Base-by-base conservation (phyloP, 768 basidiomycete species). In the Amylocystis lapponica region DNA sequence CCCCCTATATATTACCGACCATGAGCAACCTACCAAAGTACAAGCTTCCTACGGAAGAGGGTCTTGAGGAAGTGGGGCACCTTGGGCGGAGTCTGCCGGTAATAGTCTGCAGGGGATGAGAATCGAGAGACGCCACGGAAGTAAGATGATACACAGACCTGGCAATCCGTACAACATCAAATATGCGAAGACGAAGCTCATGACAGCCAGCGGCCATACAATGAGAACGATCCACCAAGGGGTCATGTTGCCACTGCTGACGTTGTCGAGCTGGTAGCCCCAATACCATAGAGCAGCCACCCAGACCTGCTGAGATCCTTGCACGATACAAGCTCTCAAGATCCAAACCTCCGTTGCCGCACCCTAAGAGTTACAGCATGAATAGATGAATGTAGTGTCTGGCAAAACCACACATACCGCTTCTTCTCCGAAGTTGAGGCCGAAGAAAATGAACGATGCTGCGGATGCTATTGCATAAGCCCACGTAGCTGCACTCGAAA, bases 271-370 rank as follows among this genome's bases (percentile, higher is more conserved):
- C 25, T 78, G 77, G 63, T 83, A 79, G 51, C 93, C 93, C 93
- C 93, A 96, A 57, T 89, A 96, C 93, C 93, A 96, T 27, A 96
- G 66, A 7, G 86, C 93, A 3, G 93, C 87, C 12, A 95, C 85
- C 93, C 93, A 96, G 29, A 96, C 79, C 65, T 95, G 93, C 53
- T 96, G 93, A 9, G 91, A 86, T 30, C 93, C 93, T 65, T 96
- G 93, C 0, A 96, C 93, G 48, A 94, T 68, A 60, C 91, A 94
- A 11, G 93, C 93, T 25, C 93, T 78, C 46, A 92, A 60, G 23
- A 83, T 86, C 93, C 93, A 96, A 13, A 94, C 81, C 63, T 96
- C 93, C 6, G 93, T 94, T 1, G 93, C 90, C 42, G 93, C 91
- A 55, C 93, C 92, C 79, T 87, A 22, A 19, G 27, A 49, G 25